Conservation (phyloP, 306 rosid genomes). For the Trifolium subterraneum region DNA sequence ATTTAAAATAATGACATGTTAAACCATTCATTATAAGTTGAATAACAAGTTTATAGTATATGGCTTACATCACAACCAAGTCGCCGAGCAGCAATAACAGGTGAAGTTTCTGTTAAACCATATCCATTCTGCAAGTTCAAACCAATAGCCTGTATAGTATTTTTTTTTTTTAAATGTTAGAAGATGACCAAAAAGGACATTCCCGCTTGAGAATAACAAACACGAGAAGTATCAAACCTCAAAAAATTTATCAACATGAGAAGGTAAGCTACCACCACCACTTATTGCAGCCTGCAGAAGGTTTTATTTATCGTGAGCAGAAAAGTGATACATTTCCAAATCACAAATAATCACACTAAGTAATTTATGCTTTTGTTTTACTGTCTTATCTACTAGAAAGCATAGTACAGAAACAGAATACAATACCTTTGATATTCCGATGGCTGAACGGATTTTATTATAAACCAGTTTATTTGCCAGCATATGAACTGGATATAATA, state of each 20-base stretch:
- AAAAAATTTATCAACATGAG: conserved; percentile 80
- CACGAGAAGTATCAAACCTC: conserved; percentile 64
- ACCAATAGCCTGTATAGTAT: conserved; percentile 76
- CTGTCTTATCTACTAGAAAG: neutral
- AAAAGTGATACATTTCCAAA: conserved; percentile 30
- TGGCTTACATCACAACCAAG: conserved; percentile 77
- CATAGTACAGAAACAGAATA: conserved; percentile 37
- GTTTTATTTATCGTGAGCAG: conserved; percentile 40
- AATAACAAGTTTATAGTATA: conserved; percentile 4
- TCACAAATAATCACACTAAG: neutral
- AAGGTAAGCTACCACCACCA: conserved; percentile 91
- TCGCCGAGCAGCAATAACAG: conserved; percentile 80
- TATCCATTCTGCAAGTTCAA: conserved; percentile 89
- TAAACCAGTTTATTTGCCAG: conserved; percentile 81
- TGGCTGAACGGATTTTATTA: conserved; percentile 76
- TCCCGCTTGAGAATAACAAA: conserved; percentile 20
- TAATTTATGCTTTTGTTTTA: too few species aligned
- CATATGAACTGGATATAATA: conserved; percentile 78
- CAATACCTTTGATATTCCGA: conserved; percentile 72
- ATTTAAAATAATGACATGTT: too few species aligned
- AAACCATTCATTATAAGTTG: too few species aligned
- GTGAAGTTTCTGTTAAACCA: conserved; percentile 93
- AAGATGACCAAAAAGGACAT: conserved; percentile 1
- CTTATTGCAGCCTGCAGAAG: conserved; percentile 88
- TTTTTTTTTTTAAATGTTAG: conserved; percentile 15